These are phyloP conservation scores for Thraustochytrium striatum DNA, from an alignment of 352 stramenopile species.

Conservation along the genomic window DNA sequence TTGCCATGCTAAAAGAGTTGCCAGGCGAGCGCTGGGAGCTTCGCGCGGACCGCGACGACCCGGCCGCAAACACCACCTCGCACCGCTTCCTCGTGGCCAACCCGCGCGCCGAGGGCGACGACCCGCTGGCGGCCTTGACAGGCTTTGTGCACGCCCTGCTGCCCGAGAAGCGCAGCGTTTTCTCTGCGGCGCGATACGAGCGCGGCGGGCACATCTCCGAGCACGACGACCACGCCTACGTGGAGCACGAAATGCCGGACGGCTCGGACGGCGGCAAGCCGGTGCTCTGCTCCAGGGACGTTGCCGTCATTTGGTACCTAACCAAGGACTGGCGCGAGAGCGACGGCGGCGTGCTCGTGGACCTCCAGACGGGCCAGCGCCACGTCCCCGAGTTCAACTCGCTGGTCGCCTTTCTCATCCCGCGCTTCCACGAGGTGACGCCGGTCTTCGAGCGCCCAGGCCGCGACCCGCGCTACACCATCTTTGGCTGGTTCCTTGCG, in stretches of 20 bases:
- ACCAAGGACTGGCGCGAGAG: slow-evolving; percentile 48
- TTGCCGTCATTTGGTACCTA: slow-evolving; percentile 50
- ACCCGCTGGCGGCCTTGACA: neutral
- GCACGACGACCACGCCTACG: slow-evolving; percentile 35
- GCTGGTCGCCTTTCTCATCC: slow-evolving; percentile 43
- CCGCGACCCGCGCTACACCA: slow-evolving; percentile 3
- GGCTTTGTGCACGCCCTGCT: neutral
- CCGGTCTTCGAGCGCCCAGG: neutral
- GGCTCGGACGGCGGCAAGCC: slow-evolving; percentile 8
- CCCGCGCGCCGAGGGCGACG: neutral
- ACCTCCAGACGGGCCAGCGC: neutral
- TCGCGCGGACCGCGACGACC: neutral
- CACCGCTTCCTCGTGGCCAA: slow-evolving; percentile 27
- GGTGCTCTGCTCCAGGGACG: slow-evolving; percentile 23
- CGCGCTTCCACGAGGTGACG: slow-evolving; percentile 45
- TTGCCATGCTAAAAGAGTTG: neutral
- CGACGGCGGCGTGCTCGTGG: slow-evolving; percentile 32
- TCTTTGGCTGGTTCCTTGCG: slow-evolving; percentile 45
- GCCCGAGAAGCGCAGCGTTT: slow-evolving; percentile 19
- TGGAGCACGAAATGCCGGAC: neutral
- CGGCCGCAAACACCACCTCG: neutral
- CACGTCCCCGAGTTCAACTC: slow-evolving; percentile 49
- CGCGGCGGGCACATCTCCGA: slow-evolving; percentile 1
- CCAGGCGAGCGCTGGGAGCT: neutral
- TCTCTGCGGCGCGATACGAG: slow-evolving; percentile 21